Percentiles rank a stretch among this genome's conserved stretches.
Conservation (phyloP, 1,139 yeast genomes). For the Protomyces lactucae-debilis region DNA sequence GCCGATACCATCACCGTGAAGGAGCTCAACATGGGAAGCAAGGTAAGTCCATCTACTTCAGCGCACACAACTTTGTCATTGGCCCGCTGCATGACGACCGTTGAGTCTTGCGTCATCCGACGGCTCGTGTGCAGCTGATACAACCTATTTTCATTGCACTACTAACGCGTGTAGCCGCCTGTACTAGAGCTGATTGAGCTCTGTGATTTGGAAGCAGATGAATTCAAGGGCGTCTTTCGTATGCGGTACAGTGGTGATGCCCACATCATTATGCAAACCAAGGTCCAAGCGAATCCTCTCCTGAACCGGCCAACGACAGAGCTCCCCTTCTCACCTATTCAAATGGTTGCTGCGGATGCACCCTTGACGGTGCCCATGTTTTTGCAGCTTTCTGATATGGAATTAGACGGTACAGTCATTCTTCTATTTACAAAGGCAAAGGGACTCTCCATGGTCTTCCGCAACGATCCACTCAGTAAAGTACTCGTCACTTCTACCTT, state of each 20-base stretch:
- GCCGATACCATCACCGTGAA: slow-evolving; percentile 69
- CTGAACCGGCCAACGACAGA: slow-evolving; percentile 52
- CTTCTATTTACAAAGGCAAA: slow-evolving; percentile 76
- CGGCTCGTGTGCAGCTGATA: not conserved
- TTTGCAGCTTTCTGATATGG: slow-evolving; percentile 66
- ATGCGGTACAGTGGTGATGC: slow-evolving; percentile 77
- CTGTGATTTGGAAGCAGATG: slow-evolving; percentile 74
- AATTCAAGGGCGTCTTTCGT: slow-evolving; percentile 81
- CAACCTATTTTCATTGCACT: not conserved
- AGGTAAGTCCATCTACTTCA: slow-evolving; percentile 21
- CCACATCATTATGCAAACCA: slow-evolving; percentile 69
- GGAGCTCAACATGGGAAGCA: slow-evolving; percentile 71
- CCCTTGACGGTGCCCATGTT: slow-evolving; percentile 75
- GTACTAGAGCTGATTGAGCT: slow-evolving; percentile 75
- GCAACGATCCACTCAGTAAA: slow-evolving; percentile 81
- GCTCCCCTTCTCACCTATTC: slow-evolving; percentile 58
- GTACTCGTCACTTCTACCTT: slow-evolving; percentile 79
- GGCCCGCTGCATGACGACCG: not conserved
- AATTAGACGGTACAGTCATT: slow-evolving; percentile 73
- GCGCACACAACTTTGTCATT: not conserved
- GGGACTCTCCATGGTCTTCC: slow-evolving; percentile 78
- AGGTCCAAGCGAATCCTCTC: slow-evolving; percentile 71
- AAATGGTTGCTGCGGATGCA: slow-evolving; percentile 60
- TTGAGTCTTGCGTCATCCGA: not conserved
- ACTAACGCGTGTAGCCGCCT: slow-evolving; percentile 50